phyloP scores from a whole-genome alignment of 139 green algal genomes.

The Chlamydomonas sp. region DNA sequence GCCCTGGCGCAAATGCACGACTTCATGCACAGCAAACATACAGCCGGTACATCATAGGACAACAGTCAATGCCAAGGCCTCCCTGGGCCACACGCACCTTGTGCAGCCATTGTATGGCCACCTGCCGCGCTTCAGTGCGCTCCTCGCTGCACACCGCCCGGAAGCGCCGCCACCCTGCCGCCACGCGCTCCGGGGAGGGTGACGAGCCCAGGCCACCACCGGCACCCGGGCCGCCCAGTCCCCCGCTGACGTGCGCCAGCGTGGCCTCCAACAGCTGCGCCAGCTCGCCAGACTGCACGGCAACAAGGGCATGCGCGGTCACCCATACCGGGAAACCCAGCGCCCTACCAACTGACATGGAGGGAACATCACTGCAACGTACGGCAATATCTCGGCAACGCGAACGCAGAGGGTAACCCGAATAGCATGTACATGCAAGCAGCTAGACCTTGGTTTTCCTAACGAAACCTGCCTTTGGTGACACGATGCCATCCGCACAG shows the following conservation, averaged over 20 bases:
- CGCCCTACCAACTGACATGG: neutral
- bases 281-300: neutral
- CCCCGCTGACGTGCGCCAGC: conserved; percentile 6
- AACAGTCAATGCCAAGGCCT: neutral
- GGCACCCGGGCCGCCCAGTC: neutral
- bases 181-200: neutral
- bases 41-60: too few relatives aligned
- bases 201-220: neutral
- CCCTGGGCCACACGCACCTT: neutral
- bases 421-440: neutral
- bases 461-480: neutral
- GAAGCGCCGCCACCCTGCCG: conserved; percentile 13
- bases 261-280: conserved; percentile 3
- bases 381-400: too few relatives aligned
- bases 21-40: too few relatives aligned
- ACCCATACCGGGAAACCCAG: neutral
- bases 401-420: too few relatives aligned
- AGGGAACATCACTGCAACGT: too few relatives aligned
- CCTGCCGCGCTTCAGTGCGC: neutral
- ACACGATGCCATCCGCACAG: conserved; percentile 6
- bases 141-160: conserved; percentile 9
- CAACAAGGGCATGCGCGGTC: neutral
- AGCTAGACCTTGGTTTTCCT: neutral
- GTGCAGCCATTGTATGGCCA: conserved; percentile 39
- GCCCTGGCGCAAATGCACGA: too few relatives aligned